Percentiles rank a stretch among this genome's conserved stretches.
These are phyloP conservation scores for Corniculantispora saksenae DNA, from an alignment of 2,329 filamentous ascomycete species.

Conservation along the genomic window DNA sequence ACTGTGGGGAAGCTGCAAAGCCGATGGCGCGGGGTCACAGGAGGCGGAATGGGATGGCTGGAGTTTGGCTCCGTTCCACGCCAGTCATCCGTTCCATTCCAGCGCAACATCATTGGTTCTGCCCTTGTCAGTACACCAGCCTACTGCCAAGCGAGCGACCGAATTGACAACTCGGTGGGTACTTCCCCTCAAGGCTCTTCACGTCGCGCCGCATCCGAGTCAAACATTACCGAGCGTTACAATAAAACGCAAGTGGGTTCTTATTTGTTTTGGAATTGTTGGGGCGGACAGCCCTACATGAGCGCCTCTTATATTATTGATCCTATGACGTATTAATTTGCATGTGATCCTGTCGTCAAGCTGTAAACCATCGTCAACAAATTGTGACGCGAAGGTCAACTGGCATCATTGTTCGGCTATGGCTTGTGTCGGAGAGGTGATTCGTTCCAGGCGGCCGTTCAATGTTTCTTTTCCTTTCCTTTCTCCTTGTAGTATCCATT, in stretches of 20 bases:
- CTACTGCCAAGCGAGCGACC: background rate
- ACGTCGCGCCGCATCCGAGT: constrained; percentile 10
- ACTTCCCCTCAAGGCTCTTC: constrained; percentile 7
- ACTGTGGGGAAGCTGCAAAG: constrained; percentile 15
- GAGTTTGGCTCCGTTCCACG: constrained; percentile 7
- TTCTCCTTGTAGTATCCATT: too few species aligned
- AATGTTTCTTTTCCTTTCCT: too few species aligned
- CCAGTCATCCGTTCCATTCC: background rate
- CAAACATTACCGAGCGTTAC: constrained; percentile 10
- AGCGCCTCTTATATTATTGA: background rate
- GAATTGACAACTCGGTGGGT: background rate
- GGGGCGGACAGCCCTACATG: background rate
- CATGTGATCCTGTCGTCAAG: background rate
- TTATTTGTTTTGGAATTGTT: background rate
- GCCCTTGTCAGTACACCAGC: background rate
- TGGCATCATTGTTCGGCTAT: too few species aligned
- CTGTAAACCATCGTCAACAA: background rate
- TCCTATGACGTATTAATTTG: background rate
- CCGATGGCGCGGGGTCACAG: constrained; percentile 17
- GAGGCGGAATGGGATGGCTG: constrained; percentile 4
- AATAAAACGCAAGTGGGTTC: background rate
- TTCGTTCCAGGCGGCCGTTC: too few species aligned
- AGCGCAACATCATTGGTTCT: background rate
- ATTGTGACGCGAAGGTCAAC: too few species aligned
- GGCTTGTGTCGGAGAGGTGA: too few species aligned